phyloP scores from a whole-genome alignment of 2,329 filamentous ascomycete species.

The Penicillium oxalicum region DNA sequence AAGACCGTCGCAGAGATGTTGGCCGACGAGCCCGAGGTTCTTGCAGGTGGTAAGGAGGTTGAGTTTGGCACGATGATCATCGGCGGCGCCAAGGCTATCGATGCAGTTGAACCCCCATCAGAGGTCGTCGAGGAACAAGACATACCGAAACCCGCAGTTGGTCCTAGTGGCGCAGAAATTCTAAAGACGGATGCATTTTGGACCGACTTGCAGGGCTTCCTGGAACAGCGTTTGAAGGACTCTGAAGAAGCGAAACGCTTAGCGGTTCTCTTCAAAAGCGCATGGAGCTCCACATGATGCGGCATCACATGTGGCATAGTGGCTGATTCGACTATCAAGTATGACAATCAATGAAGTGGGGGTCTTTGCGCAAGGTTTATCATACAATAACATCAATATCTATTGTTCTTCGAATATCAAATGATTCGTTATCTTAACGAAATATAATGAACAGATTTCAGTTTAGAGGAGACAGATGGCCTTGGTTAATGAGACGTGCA shows the following conservation, averaged over 20 bases:
- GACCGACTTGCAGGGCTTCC: conserved; percentile 73
- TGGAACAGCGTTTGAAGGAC: conserved; percentile 73
- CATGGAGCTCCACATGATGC: conserved; percentile 47
- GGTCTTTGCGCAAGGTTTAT: no score
- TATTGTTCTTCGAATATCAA: no score
- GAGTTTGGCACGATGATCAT: conserved; percentile 88
- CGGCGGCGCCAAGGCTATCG: conserved; percentile 56
- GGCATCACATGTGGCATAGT: no score
- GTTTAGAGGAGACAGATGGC: no score
- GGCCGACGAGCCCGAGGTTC: conserved; percentile 46
- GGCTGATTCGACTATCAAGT: no score
- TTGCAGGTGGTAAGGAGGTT: conserved; percentile 44
- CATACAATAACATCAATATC: no score
- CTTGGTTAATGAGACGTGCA: no score
- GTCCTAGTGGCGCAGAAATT: conserved; percentile 53
- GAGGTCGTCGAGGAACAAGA: conserved; percentile 28
- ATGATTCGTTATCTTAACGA: no score
- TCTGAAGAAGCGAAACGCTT: conserved; percentile 59
- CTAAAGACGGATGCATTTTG: conserved; percentile 73
- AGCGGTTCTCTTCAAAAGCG: conserved; percentile 61
- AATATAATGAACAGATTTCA: no score
- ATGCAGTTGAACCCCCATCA: conserved; percentile 26
- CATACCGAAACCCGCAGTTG: conserved; percentile 41
- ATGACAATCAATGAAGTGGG: background rate
- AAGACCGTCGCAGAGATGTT: conserved; percentile 72